Conservation (phyloP, 169 alveolate genomes). For the Babesia bigemina region DNA sequence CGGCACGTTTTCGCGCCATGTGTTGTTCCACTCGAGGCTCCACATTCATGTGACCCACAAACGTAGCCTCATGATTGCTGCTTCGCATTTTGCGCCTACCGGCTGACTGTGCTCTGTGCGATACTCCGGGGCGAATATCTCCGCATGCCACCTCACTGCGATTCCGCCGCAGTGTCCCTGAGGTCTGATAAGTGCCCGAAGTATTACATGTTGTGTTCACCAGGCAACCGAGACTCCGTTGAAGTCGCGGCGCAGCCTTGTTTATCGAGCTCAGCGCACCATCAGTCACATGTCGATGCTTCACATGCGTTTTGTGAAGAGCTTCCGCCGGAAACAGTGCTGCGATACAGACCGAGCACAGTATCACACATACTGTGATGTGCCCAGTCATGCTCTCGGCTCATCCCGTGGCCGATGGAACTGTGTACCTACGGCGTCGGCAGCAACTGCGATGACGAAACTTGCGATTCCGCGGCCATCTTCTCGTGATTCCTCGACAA, state of each 20-base stretch:
- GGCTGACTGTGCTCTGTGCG: neutral
- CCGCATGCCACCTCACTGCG: no score
- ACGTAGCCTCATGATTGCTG: constrained; percentile 1
- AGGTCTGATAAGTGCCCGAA: no score
- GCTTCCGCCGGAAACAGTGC: neutral
- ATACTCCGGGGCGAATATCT: no score
- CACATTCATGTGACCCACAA: neutral
- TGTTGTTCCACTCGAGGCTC: neutral
- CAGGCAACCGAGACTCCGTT: no score
- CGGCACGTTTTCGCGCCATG: neutral
- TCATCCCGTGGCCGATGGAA: neutral
- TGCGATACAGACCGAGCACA: constrained; percentile 1
- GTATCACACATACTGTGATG: neutral
- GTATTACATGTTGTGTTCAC: no score
- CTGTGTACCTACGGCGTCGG: neutral
- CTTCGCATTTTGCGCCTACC: neutral
- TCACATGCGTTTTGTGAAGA: neutral
- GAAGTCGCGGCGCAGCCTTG: no score
- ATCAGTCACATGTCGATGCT: neutral
- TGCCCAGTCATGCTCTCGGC: constrained; percentile 19
- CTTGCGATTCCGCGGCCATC: neutral
- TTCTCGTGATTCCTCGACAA: neutral
- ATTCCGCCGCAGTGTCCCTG: no score
- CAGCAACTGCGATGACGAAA: neutral
- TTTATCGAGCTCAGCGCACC: no score